A percentile compares a stretch with the other conserved stretches of the same genome.
phyloP scores from a whole-genome alignment of 2,329 filamentous ascomycete genomes.

The Colletotrichum caudatum region DNA sequence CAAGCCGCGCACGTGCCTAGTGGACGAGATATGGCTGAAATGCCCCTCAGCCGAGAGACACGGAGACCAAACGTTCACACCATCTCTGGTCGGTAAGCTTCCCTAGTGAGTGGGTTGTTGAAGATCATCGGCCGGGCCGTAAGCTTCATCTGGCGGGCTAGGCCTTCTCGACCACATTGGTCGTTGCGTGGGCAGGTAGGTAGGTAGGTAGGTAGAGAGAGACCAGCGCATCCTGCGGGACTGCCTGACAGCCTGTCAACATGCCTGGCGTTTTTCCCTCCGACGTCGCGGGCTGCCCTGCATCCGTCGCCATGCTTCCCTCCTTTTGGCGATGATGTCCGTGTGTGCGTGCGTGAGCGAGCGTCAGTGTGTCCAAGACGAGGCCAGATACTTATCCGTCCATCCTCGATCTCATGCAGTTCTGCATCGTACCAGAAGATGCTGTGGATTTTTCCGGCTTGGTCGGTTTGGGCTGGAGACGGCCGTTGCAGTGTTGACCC shows the following conservation, averaged over 20 bases:
- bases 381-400: not conserved
- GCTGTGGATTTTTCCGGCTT: not conserved
- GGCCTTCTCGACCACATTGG: not conserved
- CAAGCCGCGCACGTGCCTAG: constrained; percentile 33
- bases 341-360: not conserved
- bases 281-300: not conserved
- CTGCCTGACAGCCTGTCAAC: constrained; percentile 9
- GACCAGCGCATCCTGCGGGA: constrained; percentile 14
- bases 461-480: constrained; percentile 5
- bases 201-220: not conserved
- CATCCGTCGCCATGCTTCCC: not conserved
- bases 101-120: constrained; percentile 21
- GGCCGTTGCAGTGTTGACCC: constrained; percentile 24
- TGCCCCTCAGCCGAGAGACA: constrained; percentile 39
- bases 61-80: constrained; percentile 37
- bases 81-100: constrained; percentile 37
- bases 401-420: constrained; percentile 29
- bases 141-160: constrained; percentile 10
- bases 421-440: constrained; percentile 6
- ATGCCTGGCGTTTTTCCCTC: constrained; percentile 15
- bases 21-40: constrained; percentile 28
- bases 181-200: not conserved
- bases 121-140: constrained; percentile 30
- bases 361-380: constrained; percentile 3
- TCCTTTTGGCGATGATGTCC: not conserved